These are phyloP conservation scores for Hymenoscyphus fructigenus DNA, from an alignment of 2,329 filamentous ascomycete species.

Conservation along the genomic window DNA sequence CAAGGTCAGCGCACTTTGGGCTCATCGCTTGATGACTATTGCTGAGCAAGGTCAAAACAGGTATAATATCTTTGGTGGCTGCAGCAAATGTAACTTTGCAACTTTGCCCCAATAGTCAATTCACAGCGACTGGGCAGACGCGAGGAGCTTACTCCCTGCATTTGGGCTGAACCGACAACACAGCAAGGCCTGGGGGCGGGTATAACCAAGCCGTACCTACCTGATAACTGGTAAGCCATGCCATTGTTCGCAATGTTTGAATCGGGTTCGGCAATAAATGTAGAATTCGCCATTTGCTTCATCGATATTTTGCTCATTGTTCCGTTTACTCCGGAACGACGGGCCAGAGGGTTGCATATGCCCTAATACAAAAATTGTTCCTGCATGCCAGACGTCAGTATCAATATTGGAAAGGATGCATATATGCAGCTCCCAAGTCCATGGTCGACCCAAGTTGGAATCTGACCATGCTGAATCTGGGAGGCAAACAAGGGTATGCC, in stretches of 20 bases:
- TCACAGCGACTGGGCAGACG: background rate
- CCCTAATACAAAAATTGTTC: background rate
- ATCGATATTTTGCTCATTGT: too few relatives aligned
- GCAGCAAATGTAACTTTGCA: background rate
- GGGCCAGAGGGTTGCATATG: background rate
- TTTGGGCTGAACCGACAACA: background rate
- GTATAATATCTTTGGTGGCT: too few relatives aligned
- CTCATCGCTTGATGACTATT: too few relatives aligned
- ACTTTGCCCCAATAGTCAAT: background rate
- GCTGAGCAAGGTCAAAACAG: too few relatives aligned
- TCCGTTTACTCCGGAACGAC: too few relatives aligned
- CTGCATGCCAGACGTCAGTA: background rate
- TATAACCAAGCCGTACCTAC: background rate
- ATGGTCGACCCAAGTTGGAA: background rate
- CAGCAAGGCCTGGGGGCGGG: background rate
- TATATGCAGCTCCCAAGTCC: constrained; percentile 2
- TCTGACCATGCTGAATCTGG: background rate
- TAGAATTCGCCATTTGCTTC: background rate
- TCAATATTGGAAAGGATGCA: background rate
- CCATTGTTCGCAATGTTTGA: too few relatives aligned
- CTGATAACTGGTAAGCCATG: background rate
- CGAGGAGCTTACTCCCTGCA: background rate
- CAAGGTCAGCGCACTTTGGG: too few relatives aligned
- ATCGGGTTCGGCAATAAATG: background rate
- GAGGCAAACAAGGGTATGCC: background rate